Evolutionary conservation across 192 early-diverging fungal genomes (phyloP), one percentile per base, ranked within the genome.

Genomic region (Coemansia sp.): DNA sequence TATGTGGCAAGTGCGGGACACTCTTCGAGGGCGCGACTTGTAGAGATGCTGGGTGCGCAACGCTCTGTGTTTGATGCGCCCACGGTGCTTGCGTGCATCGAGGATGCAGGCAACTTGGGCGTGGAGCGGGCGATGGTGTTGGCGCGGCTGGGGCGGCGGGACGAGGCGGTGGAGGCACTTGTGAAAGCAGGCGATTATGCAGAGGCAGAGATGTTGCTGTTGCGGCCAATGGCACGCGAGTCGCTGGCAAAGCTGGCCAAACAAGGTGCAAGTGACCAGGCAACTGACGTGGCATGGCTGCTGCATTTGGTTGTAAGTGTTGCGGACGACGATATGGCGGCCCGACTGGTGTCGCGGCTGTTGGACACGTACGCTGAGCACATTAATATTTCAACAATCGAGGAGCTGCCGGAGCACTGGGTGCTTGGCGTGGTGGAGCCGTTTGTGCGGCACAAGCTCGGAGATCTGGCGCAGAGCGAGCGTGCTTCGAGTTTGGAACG

Each of bases 161-260:
- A 56, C 29, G 56, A 66, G 11, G 78, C 78, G 0, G 60, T 62
- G n/a, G 56, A 69, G 4, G 14, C 66, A 5, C 50, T 81, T 55
- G 73, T 81, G 25, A 12, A 60, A 11, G 27, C 25, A 4, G 63
- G 70, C 22, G 78, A 81, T 35, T 81, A 72, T 19, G 78, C 78
- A 1, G 78, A 75, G 53, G 78, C 78, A 0, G 78, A 81, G 54
- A 11, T 69, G 7, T 48, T 81, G 55, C 63, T 81, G 19, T 56
- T 73, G 29, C 17, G 43, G 5, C 78, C 78, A 3, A 17, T 21
- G 2, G 51, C 60, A 17, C 68, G 23, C 2, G 2, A 6, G 12
- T 79, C 76, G 2, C 64, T 79, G 35, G 76, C 71, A 1, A 64
- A 38, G 10, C 52, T 79, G 15, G 12, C 57, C 24, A 39, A 58